Base-by-base conservation (phyloP, 441 rosid genomes). In the Dalechampia spathulata region DNA sequence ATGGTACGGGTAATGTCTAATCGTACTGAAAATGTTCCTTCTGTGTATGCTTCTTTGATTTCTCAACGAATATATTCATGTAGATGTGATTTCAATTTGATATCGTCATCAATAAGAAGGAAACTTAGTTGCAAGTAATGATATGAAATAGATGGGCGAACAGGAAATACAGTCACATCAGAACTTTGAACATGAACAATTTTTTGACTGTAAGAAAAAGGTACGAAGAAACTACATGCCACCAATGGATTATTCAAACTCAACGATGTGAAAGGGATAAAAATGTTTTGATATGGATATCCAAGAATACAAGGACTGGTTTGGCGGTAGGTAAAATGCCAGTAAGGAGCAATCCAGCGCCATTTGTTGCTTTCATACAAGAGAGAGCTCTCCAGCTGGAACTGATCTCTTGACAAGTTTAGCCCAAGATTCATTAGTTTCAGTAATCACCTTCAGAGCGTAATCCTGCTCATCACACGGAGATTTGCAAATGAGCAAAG, bases 341-440 rank as follows among this genome's bases (percentile, higher is more conserved):
- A 27, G 44, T 46, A 34, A 39, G 47, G 15, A 28, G 49, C 8
- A 52, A 41, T 15, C 27, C 10, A 22, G 39, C 28, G 49, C 6
- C 5, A 15, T 6, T 38, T 34, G 27, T 25, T 4, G 46, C 38
- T 21, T 56, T 69, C 63, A 81, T 60, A 60, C 60, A 46, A 87
- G 90, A 14, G 87, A 87, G 23, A 83, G 85, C 69, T 79, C 96
- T 41, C 86, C 86, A 16, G 93, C 78, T 52, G 76, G 77, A 62
- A 79, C 74, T 21, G 93, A 69, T 76, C 95, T 84, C 78, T 81
- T 84, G 55, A 90, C 83, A 44, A 90, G 90, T 71, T 84, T 90
- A 23, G 83, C 75, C 97, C 97, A 86, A 22, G 95, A 84, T 53
- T 90, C 90, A 36, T 90, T 90, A 2, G 97, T 81, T 77, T 90